Conservation (phyloP, 2,329 filamentous ascomycete species). For the Sclerotinia trifoliorum region DNA sequence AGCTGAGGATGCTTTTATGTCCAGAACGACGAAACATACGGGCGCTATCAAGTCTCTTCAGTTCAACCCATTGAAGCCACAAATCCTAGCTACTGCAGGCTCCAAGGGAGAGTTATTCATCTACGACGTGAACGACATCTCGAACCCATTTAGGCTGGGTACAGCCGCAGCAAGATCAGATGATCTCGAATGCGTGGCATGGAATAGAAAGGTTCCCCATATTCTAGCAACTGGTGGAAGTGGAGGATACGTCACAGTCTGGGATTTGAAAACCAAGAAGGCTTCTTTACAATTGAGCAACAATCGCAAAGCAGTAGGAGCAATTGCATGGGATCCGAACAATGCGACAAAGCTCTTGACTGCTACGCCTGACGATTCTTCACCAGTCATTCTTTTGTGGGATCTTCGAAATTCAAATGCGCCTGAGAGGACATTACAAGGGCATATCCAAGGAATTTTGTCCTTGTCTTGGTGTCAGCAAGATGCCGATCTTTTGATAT, state of each 20-base stretch:
- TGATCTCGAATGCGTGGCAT: constrained; percentile 93
- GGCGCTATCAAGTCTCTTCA: constrained; percentile 92
- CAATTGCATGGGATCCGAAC: constrained; percentile 96
- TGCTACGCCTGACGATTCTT: constrained; percentile 83
- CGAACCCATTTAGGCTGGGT: constrained; percentile 84
- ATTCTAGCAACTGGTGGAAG: constrained; percentile 92
- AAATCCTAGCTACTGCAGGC: constrained; percentile 88
- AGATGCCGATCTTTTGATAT: constrained; percentile 84
- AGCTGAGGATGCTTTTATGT: constrained; percentile 72
- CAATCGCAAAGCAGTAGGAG: constrained; percentile 88
- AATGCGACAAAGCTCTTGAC: constrained; percentile 93
- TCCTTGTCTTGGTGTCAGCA: constrained; percentile 95
- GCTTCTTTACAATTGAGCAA: constrained; percentile 93
- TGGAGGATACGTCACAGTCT: constrained; percentile 94
- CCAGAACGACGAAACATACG: constrained; percentile 83
- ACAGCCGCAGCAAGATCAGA: constrained; percentile 85
- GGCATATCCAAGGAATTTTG: constrained; percentile 91
- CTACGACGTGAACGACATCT: constrained; percentile 88
- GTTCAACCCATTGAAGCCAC: constrained; percentile 90
- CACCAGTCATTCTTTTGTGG: constrained; percentile 88
- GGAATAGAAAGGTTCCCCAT: constrained; percentile 97
- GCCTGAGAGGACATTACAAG: constrained; percentile 81
- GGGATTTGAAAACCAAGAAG: constrained; percentile 98
- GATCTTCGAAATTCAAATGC: constrained; percentile 95
- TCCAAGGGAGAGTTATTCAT: constrained; percentile 95